phyloP scores from a whole-genome alignment of 1,284 basidiomycete genomes.

The Mycena citricolor region DNA sequence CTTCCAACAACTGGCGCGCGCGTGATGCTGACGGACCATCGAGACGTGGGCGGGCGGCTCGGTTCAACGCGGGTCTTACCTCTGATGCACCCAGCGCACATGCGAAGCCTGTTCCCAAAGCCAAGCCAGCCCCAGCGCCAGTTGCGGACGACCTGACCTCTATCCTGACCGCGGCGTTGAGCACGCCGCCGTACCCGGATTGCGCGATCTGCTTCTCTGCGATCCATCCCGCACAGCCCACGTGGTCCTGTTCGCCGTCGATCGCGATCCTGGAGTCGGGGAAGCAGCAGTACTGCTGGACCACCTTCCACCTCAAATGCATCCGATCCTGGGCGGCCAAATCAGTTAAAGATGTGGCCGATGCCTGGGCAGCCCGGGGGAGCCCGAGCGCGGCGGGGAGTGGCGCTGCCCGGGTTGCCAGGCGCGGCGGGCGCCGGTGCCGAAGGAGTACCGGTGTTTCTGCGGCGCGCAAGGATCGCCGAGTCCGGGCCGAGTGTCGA shows the following conservation, averaged over 20 bases:
- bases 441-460: slow-evolving; percentile 81
- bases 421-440: slow-evolving; percentile 63
- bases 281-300: slow-evolving; percentile 79
- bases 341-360: slow-evolving; percentile 73
- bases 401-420: slow-evolving; percentile 92
- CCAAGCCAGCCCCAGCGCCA: slow-evolving; percentile 9
- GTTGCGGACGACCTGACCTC: slow-evolving; percentile 65
- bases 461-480: slow-evolving; percentile 77
- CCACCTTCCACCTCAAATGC: slow-evolving; percentile 82
- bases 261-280: slow-evolving; percentile 42
- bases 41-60: slow-evolving; percentile 18
- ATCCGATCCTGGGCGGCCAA: slow-evolving; percentile 77
- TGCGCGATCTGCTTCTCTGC: slow-evolving; percentile 80
- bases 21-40: no score
- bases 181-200: slow-evolving; percentile 69
- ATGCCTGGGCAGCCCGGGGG: slow-evolving; percentile 74
- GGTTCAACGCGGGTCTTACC: slow-evolving; percentile 19
- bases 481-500: slow-evolving; percentile 63
- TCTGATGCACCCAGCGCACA: slow-evolving; percentile 6
- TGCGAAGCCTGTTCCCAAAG: slow-evolving; percentile 1
- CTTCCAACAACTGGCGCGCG: no score
- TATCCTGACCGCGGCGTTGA: slow-evolving; percentile 59
- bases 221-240: slow-evolving; percentile 69
- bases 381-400: slow-evolving; percentile 58
- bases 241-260: slow-evolving; percentile 76